These are phyloP conservation scores for Rosa lucieae DNA, from an alignment of 306 rosid species.

Conservation along the genomic window DNA sequence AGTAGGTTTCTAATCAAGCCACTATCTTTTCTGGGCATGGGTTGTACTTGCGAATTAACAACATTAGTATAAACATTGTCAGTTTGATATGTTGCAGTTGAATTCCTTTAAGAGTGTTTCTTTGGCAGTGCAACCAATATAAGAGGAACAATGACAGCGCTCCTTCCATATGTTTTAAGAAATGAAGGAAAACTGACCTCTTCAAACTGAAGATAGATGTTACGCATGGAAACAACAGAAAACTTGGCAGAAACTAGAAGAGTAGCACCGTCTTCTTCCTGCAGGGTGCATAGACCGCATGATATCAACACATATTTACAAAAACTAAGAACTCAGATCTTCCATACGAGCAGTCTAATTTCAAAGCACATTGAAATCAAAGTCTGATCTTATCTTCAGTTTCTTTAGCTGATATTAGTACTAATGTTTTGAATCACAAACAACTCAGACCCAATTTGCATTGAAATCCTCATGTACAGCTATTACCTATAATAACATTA, in stretches of 20 bases:
- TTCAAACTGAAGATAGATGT: slow-evolving; percentile 83
- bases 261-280: slow-evolving; percentile 97
- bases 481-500: neutral
- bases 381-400: neutral
- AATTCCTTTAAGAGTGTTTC: neutral
- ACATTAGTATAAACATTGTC: neutral
- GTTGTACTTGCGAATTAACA: slow-evolving; percentile 12
- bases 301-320: neutral
- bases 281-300: slow-evolving; percentile 29
- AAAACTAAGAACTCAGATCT: neutral
- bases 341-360: neutral
- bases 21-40: neutral
- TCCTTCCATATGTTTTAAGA: slow-evolving; percentile 6
- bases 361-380: neutral
- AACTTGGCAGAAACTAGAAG: slow-evolving; percentile 86
- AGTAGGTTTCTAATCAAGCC: neutral
- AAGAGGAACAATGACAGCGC: neutral
- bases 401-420: neutral
- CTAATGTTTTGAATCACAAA: neutral
- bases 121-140: neutral
- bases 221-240: slow-evolving; percentile 65
- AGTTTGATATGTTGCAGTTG: neutral
- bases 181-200: slow-evolving; percentile 53
- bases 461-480: neutral
- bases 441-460: too few species aligned